Conservation (phyloP, 306 rosid genomes). For the Lathyrus aphaca region DNA sequence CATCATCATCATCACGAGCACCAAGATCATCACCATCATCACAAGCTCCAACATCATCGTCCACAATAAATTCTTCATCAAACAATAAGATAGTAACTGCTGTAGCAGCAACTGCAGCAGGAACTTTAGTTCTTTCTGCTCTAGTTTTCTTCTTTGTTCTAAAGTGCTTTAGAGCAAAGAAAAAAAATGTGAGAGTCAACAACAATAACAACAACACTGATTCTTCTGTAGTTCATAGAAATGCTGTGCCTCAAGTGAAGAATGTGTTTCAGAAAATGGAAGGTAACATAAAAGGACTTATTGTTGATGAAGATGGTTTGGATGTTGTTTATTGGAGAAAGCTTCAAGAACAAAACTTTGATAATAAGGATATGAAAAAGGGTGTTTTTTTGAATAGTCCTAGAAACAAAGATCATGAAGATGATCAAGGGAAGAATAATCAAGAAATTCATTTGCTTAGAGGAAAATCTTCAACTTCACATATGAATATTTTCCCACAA, state of each 20-base stretch:
- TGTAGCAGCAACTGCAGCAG: constrained; percentile 67
- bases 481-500: constrained; percentile 49
- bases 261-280: constrained; percentile 50
- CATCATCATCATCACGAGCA: too few relatives aligned
- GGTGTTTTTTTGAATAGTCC: constrained; percentile 36
- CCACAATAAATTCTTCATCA: constrained; percentile 41
- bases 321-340: constrained; percentile 92
- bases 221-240: constrained; percentile 37
- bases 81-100: constrained; percentile 54
- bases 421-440: constrained; percentile 35
- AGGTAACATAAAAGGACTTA: constrained; percentile 62
- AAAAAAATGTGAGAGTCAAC: constrained; percentile 33
- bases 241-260: constrained; percentile 37
- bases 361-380: constrained; percentile 37
- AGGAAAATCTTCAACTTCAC: constrained; percentile 78
- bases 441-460: constrained; percentile 83
- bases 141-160: constrained; percentile 53
- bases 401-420: constrained; percentile 16
- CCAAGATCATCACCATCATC: constrained; percentile 28
- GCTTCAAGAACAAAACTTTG: constrained; percentile 53
- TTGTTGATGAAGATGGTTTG: constrained; percentile 91
- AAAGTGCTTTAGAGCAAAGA: constrained; percentile 43
- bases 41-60: constrained; percentile 16
- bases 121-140: constrained; percentile 58
- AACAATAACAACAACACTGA: not conserved